A percentile compares a stretch with the other conserved stretches of the same genome.
Conservation (phyloP, 352 stramenopile species). For the Plasmopara halstedii region DNA sequence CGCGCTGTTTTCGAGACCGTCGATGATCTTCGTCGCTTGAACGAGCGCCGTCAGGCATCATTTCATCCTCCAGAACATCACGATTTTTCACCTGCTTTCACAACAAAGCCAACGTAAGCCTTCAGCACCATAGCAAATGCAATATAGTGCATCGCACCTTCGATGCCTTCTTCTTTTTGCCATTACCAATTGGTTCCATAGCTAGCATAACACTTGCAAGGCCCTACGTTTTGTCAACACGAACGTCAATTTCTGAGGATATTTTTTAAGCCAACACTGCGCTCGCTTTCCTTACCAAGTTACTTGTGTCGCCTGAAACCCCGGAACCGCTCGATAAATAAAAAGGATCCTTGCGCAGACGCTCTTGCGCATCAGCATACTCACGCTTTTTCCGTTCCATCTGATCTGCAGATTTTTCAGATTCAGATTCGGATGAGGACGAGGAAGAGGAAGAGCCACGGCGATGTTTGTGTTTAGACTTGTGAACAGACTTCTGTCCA, state of each 20-base stretch:
- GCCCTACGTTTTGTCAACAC: constrained; percentile 17
- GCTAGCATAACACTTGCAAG: constrained; percentile 81
- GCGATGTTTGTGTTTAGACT: constrained; percentile 20
- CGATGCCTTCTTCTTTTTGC: constrained; percentile 61
- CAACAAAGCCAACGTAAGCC: neutral
- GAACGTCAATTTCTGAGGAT: neutral
- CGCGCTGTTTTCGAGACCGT: constrained; percentile 42
- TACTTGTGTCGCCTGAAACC: constrained; percentile 23
- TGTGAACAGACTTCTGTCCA: constrained; percentile 40
- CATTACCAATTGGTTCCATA: constrained; percentile 46
- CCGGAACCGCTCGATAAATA: constrained; percentile 48
- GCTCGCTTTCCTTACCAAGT: constrained; percentile 13
- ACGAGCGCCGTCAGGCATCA: constrained; percentile 69
- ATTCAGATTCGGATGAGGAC: constrained; percentile 25
- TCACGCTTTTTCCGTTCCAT: constrained; percentile 36
- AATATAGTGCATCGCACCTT: constrained; percentile 25
- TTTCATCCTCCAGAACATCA: constrained; percentile 57
- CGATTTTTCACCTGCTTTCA: constrained; percentile 38
- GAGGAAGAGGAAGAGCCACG: constrained; percentile 22
- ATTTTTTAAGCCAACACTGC: too few relatives aligned
- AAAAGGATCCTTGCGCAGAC: constrained; percentile 71
- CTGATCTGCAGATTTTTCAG: constrained; percentile 30
- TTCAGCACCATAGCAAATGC: neutral
- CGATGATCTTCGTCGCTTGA: constrained; percentile 65
- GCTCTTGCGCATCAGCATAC: constrained; percentile 49